Evolutionary conservation across 1,284 basidiomycete species (phyloP).

Genomic region (Trichosporon faecale): DNA sequence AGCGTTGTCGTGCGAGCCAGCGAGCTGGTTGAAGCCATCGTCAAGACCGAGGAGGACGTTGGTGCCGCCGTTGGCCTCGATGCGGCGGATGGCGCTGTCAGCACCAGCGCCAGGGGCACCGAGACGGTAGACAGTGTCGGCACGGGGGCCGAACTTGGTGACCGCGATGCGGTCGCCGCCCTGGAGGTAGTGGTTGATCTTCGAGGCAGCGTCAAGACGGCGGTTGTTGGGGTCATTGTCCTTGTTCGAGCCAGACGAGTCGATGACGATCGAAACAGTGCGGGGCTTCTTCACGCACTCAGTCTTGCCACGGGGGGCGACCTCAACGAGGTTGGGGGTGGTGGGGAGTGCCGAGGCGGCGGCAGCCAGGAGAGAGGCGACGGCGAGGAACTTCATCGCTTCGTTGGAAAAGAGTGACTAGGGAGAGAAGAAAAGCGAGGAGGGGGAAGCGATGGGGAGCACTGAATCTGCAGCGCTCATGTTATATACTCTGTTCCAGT

Average conservation of each 20-base stretch:
- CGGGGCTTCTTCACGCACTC: constrained; percentile 6
- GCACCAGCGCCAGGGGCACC: background rate
- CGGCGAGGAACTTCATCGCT: constrained; percentile 16
- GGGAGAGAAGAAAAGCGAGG: background rate
- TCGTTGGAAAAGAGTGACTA: background rate
- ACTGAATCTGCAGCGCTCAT: background rate
- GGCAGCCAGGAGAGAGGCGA: constrained; percentile 9
- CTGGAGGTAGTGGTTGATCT: constrained; percentile 10
- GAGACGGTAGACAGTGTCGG: background rate
- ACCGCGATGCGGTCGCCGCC: constrained; percentile 7
- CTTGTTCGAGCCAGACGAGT: constrained; percentile 13
- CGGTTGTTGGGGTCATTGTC: constrained; percentile 14
- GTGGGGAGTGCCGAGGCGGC: constrained; percentile 9
- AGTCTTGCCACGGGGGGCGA: background rate
- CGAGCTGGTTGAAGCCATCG: background rate
- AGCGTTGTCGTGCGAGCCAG: background rate
- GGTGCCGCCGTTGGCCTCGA: constrained; percentile 6
- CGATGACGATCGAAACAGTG: constrained; percentile 13
- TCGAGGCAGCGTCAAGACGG: constrained; percentile 11
- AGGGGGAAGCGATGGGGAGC: background rate
- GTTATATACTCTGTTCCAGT: background rate
- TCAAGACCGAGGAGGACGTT: background rate
- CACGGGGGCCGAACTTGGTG: background rate
- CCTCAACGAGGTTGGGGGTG: background rate
- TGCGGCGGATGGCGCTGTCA: background rate